Conservation (phyloP, 225 moss, liverwort and hornwort species). For the Thuidium tamariscinum region DNA sequence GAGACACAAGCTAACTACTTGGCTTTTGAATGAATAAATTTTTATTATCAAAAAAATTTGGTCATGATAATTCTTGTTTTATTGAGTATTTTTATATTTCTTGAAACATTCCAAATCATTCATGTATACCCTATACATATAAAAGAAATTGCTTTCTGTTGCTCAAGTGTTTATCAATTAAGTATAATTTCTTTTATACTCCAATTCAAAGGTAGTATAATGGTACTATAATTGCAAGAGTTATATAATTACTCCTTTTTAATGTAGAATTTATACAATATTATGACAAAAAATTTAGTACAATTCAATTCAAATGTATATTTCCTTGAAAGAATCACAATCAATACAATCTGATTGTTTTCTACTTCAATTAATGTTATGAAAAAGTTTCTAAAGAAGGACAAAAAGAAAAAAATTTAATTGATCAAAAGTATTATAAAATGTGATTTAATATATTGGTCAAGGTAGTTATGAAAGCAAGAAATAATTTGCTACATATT, state of each 20-base stretch:
- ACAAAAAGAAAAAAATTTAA: background rate
- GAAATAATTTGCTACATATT: rapidly evolving
- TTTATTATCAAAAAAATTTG: no score
- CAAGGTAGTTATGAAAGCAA: background rate
- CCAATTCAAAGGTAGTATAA: no score
- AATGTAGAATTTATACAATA: background rate
- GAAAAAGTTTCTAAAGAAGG: background rate
- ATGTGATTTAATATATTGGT: no score
- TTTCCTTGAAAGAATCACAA: no score
- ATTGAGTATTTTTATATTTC: background rate
- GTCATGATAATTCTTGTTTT: background rate
- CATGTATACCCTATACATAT: no score
- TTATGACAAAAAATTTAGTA: background rate
- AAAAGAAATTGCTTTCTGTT: no score
- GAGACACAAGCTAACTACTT: no score
- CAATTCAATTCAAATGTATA: background rate
- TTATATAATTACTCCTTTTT: background rate
- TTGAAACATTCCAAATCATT: background rate
- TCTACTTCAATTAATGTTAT: no score
- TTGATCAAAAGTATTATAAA: background rate
- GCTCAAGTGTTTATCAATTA: background rate
- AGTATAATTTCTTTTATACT: background rate
- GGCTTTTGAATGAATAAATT: background rate
- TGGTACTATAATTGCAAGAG: background rate
- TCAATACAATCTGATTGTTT: no score